A percentile compares a stretch with the other conserved stretches of the same genome.
phyloP scores from a whole-genome alignment of 345 rosid genomes.

The Salix viminalis region DNA sequence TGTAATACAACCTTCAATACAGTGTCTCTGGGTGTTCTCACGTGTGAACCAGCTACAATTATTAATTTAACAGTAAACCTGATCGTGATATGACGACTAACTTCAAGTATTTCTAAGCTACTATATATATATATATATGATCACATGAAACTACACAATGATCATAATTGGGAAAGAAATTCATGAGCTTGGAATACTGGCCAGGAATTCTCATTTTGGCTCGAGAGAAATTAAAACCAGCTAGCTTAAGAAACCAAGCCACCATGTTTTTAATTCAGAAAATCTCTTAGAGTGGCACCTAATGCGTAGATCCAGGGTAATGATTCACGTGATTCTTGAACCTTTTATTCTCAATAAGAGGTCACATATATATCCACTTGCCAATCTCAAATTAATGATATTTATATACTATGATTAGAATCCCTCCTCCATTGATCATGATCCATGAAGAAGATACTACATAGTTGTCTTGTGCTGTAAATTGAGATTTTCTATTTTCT shows the following conservation, averaged over 20 bases:
- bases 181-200: background rate
- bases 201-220: background rate
- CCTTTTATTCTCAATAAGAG: background rate
- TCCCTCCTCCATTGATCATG: background rate
- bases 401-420: background rate
- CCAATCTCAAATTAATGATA: background rate
- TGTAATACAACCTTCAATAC: too few species aligned
- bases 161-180: too few species aligned
- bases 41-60: background rate
- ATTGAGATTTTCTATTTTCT: too few species aligned
- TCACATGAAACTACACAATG: too few species aligned
- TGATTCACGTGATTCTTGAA: slow-evolving; percentile 38
- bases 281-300: slow-evolving; percentile 27
- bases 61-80: background rate
- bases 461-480: too few species aligned
- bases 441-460: too few species aligned
- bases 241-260: slow-evolving; percentile 35
- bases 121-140: too few species aligned
- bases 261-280: background rate
- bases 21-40: background rate
- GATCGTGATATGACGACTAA: background rate
- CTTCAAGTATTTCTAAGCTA: too few species aligned
- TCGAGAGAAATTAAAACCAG: slow-evolving; percentile 14
- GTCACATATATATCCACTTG: background rate
- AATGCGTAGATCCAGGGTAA: slow-evolving; percentile 51